phyloP scores from a whole-genome alignment of 139 green algal genomes.

The Zygnema cylindricum region DNA sequence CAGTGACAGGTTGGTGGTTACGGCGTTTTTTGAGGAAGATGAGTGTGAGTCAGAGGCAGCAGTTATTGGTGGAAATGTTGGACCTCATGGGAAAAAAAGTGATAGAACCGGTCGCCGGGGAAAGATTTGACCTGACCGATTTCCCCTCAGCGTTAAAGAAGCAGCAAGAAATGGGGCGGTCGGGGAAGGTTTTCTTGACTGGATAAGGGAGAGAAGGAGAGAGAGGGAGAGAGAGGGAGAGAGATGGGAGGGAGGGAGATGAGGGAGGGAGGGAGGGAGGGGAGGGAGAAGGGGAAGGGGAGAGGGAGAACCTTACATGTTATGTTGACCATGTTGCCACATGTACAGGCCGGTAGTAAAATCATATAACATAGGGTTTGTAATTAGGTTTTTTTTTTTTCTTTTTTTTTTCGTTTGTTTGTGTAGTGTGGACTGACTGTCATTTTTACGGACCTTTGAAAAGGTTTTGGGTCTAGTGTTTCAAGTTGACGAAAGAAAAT shows the following conservation, averaged over 20 bases:
- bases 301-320: background rate
- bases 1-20: constrained; percentile 24
- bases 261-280: background rate
- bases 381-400: no score
- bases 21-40: background rate
- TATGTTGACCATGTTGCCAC: no score
- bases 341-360: no score
- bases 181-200: constrained; percentile 25
- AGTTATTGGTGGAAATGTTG: constrained; percentile 11
- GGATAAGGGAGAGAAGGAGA: background rate
- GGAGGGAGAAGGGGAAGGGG: background rate
- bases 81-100: background rate
- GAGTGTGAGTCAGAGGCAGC: background rate
- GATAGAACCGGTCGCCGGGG: background rate
- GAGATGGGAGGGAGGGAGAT: background rate
- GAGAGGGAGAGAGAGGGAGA: background rate
- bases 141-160: constrained; percentile 39
- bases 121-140: constrained; percentile 19
- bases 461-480: no score
- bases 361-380: no score
- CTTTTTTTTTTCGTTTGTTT: no score
- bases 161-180: background rate
- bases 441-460: no score
- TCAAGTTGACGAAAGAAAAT: no score
- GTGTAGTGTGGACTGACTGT: no score